Evolutionary conservation across 1,139 yeast species (phyloP), one percentile per base, ranked within the genome.

Genomic region (Dujonia santamariae): DNA sequence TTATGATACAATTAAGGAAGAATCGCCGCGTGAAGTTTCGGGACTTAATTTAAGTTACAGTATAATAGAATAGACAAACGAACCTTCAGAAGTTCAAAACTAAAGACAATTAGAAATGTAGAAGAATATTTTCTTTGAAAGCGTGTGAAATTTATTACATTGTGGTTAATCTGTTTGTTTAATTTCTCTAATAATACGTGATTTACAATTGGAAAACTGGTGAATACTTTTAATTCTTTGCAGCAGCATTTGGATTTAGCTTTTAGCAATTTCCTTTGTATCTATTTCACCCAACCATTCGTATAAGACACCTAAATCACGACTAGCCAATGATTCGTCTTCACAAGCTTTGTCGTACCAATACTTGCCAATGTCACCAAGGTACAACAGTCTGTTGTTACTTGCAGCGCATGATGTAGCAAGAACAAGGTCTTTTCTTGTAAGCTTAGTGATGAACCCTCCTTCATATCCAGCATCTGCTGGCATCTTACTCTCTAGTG

Each of bases 341-440:
- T 68, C 72, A 43, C 72, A 66, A 8, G 74, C 75, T 43, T 56
- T 59, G 39, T 67, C 69, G 41, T 68, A 68, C 72, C 72, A 67
- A 35, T 60, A 53, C 47, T 56, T 62, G 26, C 70, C 56, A 28
- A 61, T 49, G 30, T 65, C 74, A 12, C 74, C 75, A 48, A 68
- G 53, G 42, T 47, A 68, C 46, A 68, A 61, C 44, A 61, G 63
- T 36, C 73, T 49, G 36, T 55, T 46, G 29, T 40, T 52, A 30
- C 30, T 41, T 41, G 61, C 57, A 16, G 82, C 80, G 34, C 75
- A 67, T 21, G 66, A 64, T 12, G 75, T 56, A 16, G 81, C 82
- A 45, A 77, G 67, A 3, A 71, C 73, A 47, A 77, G 67, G 49
- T 77, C 83, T 49, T 77, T 77, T 44, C 74, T 63, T 45, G 80